A percentile compares a stretch with the other conserved stretches of the same genome.
Conservation (phyloP, 306 rosid genomes). For the Biancaea sappan region DNA sequence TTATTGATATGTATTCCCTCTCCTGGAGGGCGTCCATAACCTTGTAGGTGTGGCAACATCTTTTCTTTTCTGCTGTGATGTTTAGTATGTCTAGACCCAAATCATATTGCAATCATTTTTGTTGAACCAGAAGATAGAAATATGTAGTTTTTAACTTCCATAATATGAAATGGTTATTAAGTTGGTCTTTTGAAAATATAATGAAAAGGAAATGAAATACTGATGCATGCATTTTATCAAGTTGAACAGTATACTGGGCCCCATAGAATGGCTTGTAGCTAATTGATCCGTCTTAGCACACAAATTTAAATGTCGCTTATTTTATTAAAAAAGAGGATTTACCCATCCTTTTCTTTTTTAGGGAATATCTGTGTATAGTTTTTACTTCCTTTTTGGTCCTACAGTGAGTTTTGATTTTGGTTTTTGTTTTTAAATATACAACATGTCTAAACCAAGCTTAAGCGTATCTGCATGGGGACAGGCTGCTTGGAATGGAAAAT, state of each 20-base stretch:
- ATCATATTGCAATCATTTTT: not conserved
- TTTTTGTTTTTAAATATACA: not conserved
- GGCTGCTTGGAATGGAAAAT: not conserved
- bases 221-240: not conserved
- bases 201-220: slow-evolving; percentile 8
- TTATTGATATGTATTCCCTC: not conserved
- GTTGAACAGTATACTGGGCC: not conserved
- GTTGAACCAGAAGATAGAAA: not conserved
- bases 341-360: not conserved
- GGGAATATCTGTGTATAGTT: not conserved
- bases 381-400: not conserved
- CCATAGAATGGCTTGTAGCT: not conserved
- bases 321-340: not conserved
- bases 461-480: not conserved
- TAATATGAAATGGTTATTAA: not conserved
- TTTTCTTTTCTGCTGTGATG: not conserved
- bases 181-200: not conserved
- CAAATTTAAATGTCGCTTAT: not conserved
- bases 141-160: not conserved
- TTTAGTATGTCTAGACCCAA: not conserved
- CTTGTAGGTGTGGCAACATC: not conserved
- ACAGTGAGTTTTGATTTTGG: not conserved
- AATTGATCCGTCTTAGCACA: not conserved
- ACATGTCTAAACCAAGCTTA: not conserved
- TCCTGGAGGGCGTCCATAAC: not conserved